These are phyloP conservation scores for Jamesozyma gamospora DNA, from an alignment of 805 yeast genomes.

Conservation along the genomic window DNA sequence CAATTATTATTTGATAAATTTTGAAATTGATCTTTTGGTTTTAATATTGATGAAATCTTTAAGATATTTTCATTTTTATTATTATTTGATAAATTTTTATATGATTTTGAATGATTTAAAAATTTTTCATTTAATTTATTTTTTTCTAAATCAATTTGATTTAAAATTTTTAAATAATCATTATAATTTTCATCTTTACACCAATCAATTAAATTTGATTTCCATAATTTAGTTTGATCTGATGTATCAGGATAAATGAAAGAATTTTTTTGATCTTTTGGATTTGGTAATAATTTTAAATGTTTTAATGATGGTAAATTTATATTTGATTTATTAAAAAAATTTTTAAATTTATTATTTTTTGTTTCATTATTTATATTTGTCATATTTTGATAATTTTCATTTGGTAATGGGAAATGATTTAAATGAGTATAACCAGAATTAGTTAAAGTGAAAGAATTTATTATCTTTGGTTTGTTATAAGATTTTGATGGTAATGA, in stretches of 20 bases:
- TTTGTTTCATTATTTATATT: too few species aligned
- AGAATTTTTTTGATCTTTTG: conserved; percentile 24
- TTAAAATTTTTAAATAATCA: conserved; percentile 20
- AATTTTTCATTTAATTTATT: conserved; percentile 2
- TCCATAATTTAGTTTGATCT: conserved; percentile 25
- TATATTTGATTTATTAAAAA: not conserved
- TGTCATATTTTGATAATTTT: conserved; percentile 3
- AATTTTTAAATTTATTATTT: not conserved
- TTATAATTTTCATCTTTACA: conserved; percentile 27
- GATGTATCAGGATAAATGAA: conserved; percentile 29
- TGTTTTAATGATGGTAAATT: conserved; percentile 27
- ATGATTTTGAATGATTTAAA: not conserved
- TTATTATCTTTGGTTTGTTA: not conserved
- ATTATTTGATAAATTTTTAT: not conserved
- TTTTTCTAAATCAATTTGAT: conserved; percentile 1
- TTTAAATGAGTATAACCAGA: conserved; percentile 1
- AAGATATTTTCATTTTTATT: not conserved
- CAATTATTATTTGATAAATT: conserved; percentile 11
- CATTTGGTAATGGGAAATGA: conserved; percentile 1
- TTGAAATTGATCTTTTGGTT: conserved; percentile 24
- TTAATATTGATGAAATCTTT: conserved; percentile 20
- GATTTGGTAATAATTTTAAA: conserved; percentile 25
- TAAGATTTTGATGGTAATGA: conserved; percentile 21
- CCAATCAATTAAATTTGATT: conserved; percentile 24
- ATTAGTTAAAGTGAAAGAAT: not conserved